A percentile compares a stretch with the other conserved stretches of the same genome.
phyloP scores from a whole-genome alignment of 2,329 filamentous ascomycete genomes.

The Trichothecium roseum region DNA sequence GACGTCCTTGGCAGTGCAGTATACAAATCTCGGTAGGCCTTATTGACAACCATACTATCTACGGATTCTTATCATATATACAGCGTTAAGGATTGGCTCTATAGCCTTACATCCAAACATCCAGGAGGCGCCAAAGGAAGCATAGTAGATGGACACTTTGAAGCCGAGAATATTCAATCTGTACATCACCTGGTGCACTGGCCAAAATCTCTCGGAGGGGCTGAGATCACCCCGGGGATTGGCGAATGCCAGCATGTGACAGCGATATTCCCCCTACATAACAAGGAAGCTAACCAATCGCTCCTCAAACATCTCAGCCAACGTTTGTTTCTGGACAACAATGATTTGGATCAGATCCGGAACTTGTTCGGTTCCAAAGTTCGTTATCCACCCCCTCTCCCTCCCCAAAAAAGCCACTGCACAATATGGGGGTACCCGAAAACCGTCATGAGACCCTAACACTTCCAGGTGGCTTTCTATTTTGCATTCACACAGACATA shows the following conservation, averaged over 20 bases:
- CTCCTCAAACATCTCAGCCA: slow-evolving; percentile 47
- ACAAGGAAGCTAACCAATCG: slow-evolving; percentile 43
- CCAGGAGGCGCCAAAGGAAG: slow-evolving; percentile 45
- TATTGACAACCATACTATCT: not conserved
- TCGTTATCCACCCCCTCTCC: too few relatives aligned
- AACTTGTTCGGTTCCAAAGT: slow-evolving; percentile 52
- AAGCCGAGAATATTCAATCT: slow-evolving; percentile 61
- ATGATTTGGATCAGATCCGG: slow-evolving; percentile 48
- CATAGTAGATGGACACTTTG: slow-evolving; percentile 37
- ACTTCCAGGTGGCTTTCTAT: slow-evolving; percentile 57
- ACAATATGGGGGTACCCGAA: too few relatives aligned
- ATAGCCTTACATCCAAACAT: slow-evolving; percentile 55
- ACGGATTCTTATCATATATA: not conserved
- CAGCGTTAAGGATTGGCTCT: slow-evolving; percentile 67
- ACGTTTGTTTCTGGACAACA: slow-evolving; percentile 35
- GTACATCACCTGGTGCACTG: slow-evolving; percentile 58
- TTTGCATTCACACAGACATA: slow-evolving; percentile 77
- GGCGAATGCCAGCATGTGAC: slow-evolving; percentile 52
- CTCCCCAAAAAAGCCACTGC: too few relatives aligned
- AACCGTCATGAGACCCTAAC: too few relatives aligned
- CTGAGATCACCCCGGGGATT: slow-evolving; percentile 46
- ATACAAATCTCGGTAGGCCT: slow-evolving; percentile 51
- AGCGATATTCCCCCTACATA: slow-evolving; percentile 53
- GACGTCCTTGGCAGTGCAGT: slow-evolving; percentile 54
- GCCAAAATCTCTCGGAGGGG: slow-evolving; percentile 47